Evolutionary conservation across 306 rosid genomes (phyloP).

Genomic region (Rosa chinensis): DNA sequence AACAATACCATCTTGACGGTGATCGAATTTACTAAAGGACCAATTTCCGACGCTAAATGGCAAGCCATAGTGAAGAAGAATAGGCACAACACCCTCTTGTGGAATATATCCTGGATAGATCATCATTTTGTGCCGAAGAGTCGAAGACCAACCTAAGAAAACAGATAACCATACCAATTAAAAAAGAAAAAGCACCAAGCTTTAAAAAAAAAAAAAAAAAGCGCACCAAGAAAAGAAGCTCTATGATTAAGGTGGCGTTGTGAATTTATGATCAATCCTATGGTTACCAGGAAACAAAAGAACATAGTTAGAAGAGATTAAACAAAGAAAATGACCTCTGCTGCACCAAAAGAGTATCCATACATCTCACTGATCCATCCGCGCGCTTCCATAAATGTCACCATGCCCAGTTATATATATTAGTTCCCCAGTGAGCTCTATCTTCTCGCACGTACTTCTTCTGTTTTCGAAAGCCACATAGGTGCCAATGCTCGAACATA

Average conservation of each 20-base stretch:
- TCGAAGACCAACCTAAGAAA: constrained; percentile 77
- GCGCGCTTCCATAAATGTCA: constrained; percentile 62
- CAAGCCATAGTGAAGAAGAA: constrained; percentile 96
- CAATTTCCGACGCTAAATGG: constrained; percentile 79
- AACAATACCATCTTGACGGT: constrained; percentile 78
- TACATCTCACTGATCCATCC: constrained; percentile 99
- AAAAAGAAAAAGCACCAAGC: not conserved
- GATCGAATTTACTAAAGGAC: constrained; percentile 82
- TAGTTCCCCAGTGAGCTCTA: constrained; percentile 87
- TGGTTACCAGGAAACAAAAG: not conserved
- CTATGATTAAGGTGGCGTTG: constrained; percentile 6
- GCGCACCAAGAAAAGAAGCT: constrained; percentile 3
- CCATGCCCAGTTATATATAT: constrained; percentile 52
- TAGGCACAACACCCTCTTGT: constrained; percentile 70
- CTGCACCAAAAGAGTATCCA: constrained; percentile 98
- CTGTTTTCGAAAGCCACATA: constrained; percentile 95
- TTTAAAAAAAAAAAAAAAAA: not conserved
- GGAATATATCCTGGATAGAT: constrained; percentile 92
- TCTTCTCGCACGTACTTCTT: constrained; percentile 95
- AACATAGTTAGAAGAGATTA: not conserved
- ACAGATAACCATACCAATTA: no score
- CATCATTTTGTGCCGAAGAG: constrained; percentile 97
- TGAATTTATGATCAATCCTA: not conserved
- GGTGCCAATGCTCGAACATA: constrained; percentile 94
- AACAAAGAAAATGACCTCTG: constrained; percentile 67